Base-by-base conservation (phyloP, 345 rosid species). In the Cardiospermum halicacabum region DNA sequence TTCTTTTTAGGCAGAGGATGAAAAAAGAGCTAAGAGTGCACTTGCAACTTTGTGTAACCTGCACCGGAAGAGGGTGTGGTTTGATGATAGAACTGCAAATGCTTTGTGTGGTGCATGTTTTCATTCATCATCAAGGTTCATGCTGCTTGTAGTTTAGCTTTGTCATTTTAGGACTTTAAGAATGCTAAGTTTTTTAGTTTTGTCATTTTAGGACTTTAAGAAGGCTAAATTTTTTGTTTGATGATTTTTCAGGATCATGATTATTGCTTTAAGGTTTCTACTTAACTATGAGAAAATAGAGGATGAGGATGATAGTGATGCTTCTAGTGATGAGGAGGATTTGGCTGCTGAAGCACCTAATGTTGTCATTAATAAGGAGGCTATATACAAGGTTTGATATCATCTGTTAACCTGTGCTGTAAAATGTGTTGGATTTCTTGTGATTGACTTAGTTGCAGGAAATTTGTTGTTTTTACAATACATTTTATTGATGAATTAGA, bases 61-160 rank as follows among this genome's bases (percentile, higher is more conserved):
- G 70, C 96, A 83, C 51, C 73, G 89, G 62, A 87, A 82, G 74
- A 89, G 84, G 76, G 86, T 87, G 24, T 94, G 99, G 99, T 80
- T 82, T 69, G 88, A 94, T 68, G 95, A 89, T 11, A 87, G 95
- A 79, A 89, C 96, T 27, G 88, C 96, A 22, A 85, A 91, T 84
- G 89, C 97, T 2, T 85, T 94, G 72, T 94, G 99, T 75, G 81
- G 59, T 65, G 96, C 96, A 0, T 91, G 97, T 71, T 94, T 91
- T 68, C 96, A 94, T 81, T 62, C 89, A 27, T 83, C 95, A 37
- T 80, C 96, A 30, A 81, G 96, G 99, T 91, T 62, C 89, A 70
- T 62, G 30, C 26, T 58, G 50, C 25, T 10, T 56, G 45, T 36
- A 56, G 68, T 42, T 15, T 27, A 51, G 43, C 30, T 51, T 21